phyloP scores from a whole-genome alignment of 495 filamentous ascomycete species.

The Penicillium ochrochloron region DNA sequence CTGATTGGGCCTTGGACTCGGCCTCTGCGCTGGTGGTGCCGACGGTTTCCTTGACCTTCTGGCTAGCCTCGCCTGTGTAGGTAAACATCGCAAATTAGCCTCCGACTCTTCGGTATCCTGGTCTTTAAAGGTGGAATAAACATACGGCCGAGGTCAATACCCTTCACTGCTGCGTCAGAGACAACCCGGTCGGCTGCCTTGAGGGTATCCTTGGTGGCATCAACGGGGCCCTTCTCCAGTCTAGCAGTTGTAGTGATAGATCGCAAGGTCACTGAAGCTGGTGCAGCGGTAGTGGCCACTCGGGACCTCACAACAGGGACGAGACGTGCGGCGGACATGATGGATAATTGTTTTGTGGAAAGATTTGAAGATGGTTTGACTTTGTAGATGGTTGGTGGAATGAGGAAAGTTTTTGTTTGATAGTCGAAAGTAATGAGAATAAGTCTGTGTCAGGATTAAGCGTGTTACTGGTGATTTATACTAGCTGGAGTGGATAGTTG shows the following conservation, averaged over 20 bases:
- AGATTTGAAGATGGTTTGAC: background rate
- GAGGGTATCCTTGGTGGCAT: conserved; percentile 58
- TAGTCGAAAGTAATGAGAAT: background rate
- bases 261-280: conserved; percentile 28
- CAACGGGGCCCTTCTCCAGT: conserved; percentile 44
- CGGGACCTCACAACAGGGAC: conserved; percentile 31
- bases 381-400: background rate
- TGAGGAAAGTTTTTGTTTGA: background rate
- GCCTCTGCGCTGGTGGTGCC: conserved; percentile 40
- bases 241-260: conserved; percentile 40
- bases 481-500: conserved; percentile 16
- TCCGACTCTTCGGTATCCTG: background rate
- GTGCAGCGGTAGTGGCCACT: conserved; percentile 19
- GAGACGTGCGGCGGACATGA: conserved; percentile 30
- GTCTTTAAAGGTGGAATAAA: conserved; percentile 16
- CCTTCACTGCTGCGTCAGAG: conserved; percentile 61
- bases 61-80: conserved; percentile 49
- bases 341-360: conserved; percentile 10
- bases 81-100: conserved; percentile 15
- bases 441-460: conserved; percentile 1
- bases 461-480: background rate
- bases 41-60: conserved; percentile 46
- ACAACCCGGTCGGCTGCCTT: conserved; percentile 60
- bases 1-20: conserved; percentile 37
- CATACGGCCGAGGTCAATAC: conserved; percentile 64